Evolutionary conservation across 1,284 basidiomycete species (phyloP).

Genomic region (Sporisorium iseilematis-ciliati): DNA sequence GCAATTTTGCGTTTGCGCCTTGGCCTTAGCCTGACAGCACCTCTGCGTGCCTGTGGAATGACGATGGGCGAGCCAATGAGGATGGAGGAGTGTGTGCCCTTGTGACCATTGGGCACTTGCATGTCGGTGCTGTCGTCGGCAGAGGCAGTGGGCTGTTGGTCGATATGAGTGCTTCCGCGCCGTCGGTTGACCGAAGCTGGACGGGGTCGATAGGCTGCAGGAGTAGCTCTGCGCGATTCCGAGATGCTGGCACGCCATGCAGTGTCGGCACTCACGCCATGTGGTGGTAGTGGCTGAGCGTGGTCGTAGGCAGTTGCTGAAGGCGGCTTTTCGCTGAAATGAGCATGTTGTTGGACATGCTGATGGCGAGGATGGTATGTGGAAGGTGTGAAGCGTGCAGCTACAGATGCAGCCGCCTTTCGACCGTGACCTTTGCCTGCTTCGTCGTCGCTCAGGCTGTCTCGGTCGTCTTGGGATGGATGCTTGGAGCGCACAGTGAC

Average conservation of each 20-base stretch:
- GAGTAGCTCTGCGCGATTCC: conserved; percentile 47
- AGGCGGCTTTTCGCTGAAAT: conserved; percentile 15
- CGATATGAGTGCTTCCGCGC: conserved; percentile 32
- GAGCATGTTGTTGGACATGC: conserved; percentile 19
- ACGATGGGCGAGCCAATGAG: conserved; percentile 58
- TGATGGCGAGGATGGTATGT: conserved; percentile 24
- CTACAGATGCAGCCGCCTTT: conserved; percentile 30
- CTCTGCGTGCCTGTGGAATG: conserved; percentile 59
- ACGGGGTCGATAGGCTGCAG: conserved; percentile 54
- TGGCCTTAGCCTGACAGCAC: conserved; percentile 46
- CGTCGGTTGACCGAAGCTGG: conserved; percentile 30
- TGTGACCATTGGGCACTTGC: conserved; percentile 22
- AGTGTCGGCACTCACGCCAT: conserved; percentile 25
- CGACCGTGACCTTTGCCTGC: conserved; percentile 58
- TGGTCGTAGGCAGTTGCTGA: conserved; percentile 17
- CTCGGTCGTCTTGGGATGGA: conserved; percentile 17
- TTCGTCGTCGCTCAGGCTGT: conserved; percentile 56
- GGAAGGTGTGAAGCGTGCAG: conserved; percentile 52
- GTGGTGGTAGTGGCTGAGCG: conserved; percentile 13
- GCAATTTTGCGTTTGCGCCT: conserved; percentile 25
- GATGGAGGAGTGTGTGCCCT: conserved; percentile 50
- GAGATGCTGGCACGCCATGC: conserved; percentile 40
- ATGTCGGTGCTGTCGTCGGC: conserved; percentile 48
- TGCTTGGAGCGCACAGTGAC: conserved; percentile 22
- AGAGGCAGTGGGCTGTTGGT: conserved; percentile 21